phyloP scores from a whole-genome alignment of 108 stramenopile species.

The Cylindrotheca closterium region DNA sequence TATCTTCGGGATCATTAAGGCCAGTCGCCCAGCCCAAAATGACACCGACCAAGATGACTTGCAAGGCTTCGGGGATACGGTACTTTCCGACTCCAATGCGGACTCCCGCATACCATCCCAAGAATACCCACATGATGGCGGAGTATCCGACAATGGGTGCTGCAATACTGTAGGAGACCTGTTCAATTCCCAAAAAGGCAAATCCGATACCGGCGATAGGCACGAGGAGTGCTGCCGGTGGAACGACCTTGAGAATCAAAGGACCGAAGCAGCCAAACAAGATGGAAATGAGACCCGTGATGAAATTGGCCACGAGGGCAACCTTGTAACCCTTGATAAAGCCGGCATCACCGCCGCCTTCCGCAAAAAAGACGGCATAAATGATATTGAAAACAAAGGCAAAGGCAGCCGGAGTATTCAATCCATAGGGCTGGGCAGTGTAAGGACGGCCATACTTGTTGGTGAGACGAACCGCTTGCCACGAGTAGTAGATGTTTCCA shows the following conservation, averaged over 20 bases:
- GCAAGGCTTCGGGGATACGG: slow-evolving; percentile 47
- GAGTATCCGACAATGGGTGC: slow-evolving; percentile 43
- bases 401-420: slow-evolving; percentile 77
- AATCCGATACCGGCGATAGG: slow-evolving; percentile 60
- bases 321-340: slow-evolving; percentile 49
- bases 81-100: slow-evolving; percentile 26
- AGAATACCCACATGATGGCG: slow-evolving; percentile 43
- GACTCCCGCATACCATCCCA: slow-evolving; percentile 42
- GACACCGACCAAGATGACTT: slow-evolving; percentile 39
- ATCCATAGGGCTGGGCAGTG: slow-evolving; percentile 78
- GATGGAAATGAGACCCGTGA: slow-evolving; percentile 56
- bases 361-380: slow-evolving; percentile 34
- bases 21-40: slow-evolving; percentile 45
- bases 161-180: slow-evolving; percentile 31
- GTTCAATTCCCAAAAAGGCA: slow-evolving; percentile 49
- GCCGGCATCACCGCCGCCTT: slow-evolving; percentile 12
- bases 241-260: slow-evolving; percentile 32
- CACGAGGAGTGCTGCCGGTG: slow-evolving; percentile 45
- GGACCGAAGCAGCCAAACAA: slow-evolving; percentile 39
- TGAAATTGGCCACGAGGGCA: slow-evolving; percentile 63
- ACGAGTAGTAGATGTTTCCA: slow-evolving; percentile 45
- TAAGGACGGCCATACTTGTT: slow-evolving; percentile 34
- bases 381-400: slow-evolving; percentile 70
- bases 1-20: slow-evolving; percentile 27
- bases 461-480: slow-evolving; percentile 48